Evolutionary conservation across 257 asterid genomes (phyloP), one percentile per base, ranked within the genome.

Genomic region (Solanum okadae): DNA sequence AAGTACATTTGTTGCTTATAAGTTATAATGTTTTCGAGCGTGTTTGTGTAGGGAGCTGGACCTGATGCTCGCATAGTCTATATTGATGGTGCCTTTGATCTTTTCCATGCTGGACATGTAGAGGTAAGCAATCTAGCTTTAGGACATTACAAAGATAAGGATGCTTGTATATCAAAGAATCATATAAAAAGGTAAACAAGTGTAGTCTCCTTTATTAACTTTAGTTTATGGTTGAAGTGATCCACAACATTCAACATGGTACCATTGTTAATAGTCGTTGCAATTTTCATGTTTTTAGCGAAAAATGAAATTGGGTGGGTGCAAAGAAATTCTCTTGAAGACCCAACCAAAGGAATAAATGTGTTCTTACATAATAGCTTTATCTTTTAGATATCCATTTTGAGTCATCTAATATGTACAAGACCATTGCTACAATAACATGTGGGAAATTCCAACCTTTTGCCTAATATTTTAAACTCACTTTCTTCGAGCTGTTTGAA

Each of bases 21-120:
- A 71, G 20, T 88, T 83, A 82, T 86, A 78, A 77, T 40, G 33
- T 87, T 83, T 88, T 89, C 49, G 79, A 38, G 88, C 8, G 86
- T 86, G 35, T 76, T 72, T 59, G 38, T 86, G 5, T 70, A 95
- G 99, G 99, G 99, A 86, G 96, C 99, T 89, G 95, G 95, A 91
- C 98, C 98, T 76, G 98, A 94, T 93, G 98, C 99, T 89, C 99
- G 98, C 83, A 94, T 97, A 82, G 92, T 97, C 88, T 97, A 97
- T 92, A 97, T 97, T 84, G 99, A 96, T 92, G 99, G 99, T 31
- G 99, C 99, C 71, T 97, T 97, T 95, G 99, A 97, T 93, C 99
- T 96, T 88, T 97, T 97, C 92, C 99, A 97, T 84, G 99, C 99
- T 90, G 99, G 99, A 90, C 99, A 97, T 90, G 99, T 97, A 89